These are phyloP conservation scores for Amanita polypyramis DNA, from an alignment of 768 basidiomycete species.

Conservation along the genomic window DNA sequence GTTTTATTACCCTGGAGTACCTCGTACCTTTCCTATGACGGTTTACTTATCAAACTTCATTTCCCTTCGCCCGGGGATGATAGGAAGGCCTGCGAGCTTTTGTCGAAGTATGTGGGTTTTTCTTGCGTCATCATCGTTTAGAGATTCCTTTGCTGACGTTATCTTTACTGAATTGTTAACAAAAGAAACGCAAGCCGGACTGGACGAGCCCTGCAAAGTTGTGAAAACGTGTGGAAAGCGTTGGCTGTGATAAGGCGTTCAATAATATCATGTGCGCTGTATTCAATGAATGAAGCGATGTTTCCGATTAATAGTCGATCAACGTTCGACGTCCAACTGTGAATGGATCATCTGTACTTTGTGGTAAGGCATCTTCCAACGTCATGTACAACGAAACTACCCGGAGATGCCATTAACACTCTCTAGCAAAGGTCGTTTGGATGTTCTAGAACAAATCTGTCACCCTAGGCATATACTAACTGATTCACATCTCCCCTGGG, in stretches of 20 bases:
- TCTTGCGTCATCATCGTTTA: slow-evolving; percentile 2
- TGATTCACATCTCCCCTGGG: background rate
- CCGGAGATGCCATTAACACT: too few relatives aligned
- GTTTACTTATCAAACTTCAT: background rate
- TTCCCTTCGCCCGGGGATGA: background rate
- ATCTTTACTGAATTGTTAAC: background rate
- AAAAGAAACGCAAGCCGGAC: slow-evolving; percentile 12
- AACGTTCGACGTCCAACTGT: too few relatives aligned
- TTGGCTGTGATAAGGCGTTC: background rate
- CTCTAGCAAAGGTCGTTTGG: background rate
- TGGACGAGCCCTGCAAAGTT: slow-evolving; percentile 9
- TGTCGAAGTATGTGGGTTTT: slow-evolving; percentile 42
- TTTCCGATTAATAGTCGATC: too few relatives aligned
- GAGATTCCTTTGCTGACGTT: background rate
- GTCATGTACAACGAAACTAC: too few relatives aligned
- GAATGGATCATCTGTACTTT: too few relatives aligned
- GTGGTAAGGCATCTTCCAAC: too few relatives aligned
- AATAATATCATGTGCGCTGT: background rate
- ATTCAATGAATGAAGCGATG: background rate
- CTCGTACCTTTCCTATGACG: slow-evolving; percentile 2
- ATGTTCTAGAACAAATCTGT: background rate
- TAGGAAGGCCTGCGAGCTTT: slow-evolving; percentile 70
- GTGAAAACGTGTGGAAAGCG: slow-evolving; percentile 6
- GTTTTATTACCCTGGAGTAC: background rate
- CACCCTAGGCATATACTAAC: background rate